Evolutionary conservation across 2,329 filamentous ascomycete genomes (phyloP), one percentile per base, ranked within the genome.

Genomic region (Fusarium nurragi): DNA sequence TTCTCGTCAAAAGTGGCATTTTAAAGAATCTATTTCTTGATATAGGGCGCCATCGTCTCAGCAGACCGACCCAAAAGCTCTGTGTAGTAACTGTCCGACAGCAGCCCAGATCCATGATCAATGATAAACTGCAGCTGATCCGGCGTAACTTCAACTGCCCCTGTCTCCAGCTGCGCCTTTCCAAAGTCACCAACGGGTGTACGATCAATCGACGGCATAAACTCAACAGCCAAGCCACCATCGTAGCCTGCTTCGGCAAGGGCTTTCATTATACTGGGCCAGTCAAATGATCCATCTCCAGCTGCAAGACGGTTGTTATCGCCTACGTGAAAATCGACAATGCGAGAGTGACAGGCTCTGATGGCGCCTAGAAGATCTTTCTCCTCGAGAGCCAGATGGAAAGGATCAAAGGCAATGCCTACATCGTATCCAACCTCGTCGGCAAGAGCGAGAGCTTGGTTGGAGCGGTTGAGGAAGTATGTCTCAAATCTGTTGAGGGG

Each of bases 401-500:
- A 69, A 2, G 60, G 60, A 9, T 69, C 66, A 21, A 67, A 67
- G 1, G 60, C 45, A 2, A 69, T 44, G 2, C 67, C 64, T 3
- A 56, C 53, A 3, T 30, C 56, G 6, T 52, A 56, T 0, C 67
- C 67, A 10, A 67, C 49, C 9, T 68, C 61, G 18, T 68, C 55
- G 0, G 67, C 67, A 12, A 70, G 61, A 3, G 64, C 54, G 2
- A 69, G 57, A 21, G 61, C 67, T 38, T 70, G 67, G 13, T 61
- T 59, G 3, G 57, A 39, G 2, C 67, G 49, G 18, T 69, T 70
- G 30, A 69, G 40, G 2, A 70, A 69, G n/a, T 70, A 66, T 3
- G 67, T 69, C 40, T 69, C 67, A 8, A 69, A 69, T 5, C 67
- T 53, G 7, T 70, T 69, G 6, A 70, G 38, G 3, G 67, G 64